A percentile compares a stretch with the other conserved stretches of the same genome.
Conservation (phyloP, 2,329 filamentous ascomycete genomes). For the Fusarium nelsonii region DNA sequence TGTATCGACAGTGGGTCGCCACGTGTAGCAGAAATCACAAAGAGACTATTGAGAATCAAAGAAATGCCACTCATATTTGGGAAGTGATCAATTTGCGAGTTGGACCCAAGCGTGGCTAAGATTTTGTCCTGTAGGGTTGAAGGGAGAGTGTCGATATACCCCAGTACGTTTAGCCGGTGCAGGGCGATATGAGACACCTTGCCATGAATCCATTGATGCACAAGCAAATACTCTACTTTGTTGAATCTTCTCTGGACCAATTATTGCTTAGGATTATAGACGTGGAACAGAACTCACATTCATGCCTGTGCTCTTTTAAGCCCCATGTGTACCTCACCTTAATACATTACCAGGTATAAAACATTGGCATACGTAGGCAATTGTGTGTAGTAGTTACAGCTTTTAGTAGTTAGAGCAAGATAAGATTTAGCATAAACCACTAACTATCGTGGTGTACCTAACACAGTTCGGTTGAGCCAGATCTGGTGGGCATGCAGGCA, state of each 20-base stretch:
- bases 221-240: not conserved
- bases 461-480: constrained; percentile 7
- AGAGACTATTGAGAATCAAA: constrained; percentile 48
- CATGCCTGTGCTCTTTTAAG: not conserved
- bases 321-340: not conserved
- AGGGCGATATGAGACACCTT: not conserved
- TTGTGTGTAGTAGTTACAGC: not conserved
- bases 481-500: constrained; percentile 16
- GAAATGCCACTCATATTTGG: constrained; percentile 42
- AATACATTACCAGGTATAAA: not conserved
- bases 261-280: not conserved
- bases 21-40: constrained; percentile 48
- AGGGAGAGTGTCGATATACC: constrained; percentile 8
- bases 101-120: not conserved
- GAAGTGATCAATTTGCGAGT: not conserved
- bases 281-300: not conserved
- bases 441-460: constrained; percentile 21
- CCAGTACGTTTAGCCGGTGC: not conserved
- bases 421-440: constrained; percentile 8
- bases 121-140: not conserved
- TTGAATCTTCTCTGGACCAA: too few relatives aligned
- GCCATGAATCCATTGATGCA: not conserved
- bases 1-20: constrained; percentile 43
- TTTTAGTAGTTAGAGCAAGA: not conserved
- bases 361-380: not conserved